Conservation (phyloP, 2,329 filamentous ascomycete species). For the Phyllosticta paracitricarpa region DNA sequence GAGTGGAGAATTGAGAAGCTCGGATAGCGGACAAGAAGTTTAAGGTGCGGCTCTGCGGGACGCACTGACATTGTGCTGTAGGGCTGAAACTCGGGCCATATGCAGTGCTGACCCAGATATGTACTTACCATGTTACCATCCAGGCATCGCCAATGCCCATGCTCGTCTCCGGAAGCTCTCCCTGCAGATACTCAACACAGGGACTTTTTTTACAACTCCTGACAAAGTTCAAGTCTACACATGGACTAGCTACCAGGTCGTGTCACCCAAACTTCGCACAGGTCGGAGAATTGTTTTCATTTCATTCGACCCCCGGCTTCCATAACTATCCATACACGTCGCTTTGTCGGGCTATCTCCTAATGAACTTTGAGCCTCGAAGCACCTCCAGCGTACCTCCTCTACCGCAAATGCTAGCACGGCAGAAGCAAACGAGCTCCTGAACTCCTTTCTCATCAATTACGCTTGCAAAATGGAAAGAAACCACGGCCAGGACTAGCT, state of each 20-base stretch:
- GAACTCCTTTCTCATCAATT: slow-evolving; percentile 1
- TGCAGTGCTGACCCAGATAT: not conserved
- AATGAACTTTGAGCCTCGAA: not conserved
- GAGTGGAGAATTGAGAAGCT: not conserved
- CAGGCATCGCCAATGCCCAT: no score
- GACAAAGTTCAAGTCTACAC: no score
- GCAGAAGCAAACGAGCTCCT: not conserved
- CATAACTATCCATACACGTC: not conserved
- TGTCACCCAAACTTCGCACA: not conserved
- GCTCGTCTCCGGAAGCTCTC: no score
- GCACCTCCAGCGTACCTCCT: not conserved
- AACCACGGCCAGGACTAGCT: not conserved
- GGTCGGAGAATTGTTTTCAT: not conserved
- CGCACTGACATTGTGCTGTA: slow-evolving; percentile 3
- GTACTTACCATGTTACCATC: not conserved
- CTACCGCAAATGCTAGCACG: not conserved
- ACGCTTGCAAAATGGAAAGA: not conserved
- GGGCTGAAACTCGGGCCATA: slow-evolving; percentile 2
- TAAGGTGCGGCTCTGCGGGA: slow-evolving; percentile 12
- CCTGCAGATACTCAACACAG: no score
- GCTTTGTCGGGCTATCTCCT: not conserved
- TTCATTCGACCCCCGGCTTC: not conserved
- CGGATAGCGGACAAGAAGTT: slow-evolving; percentile 2
- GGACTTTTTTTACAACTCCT: no score
- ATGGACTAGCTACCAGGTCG: no score